These are phyloP conservation scores for Xerocomus minutiporus DNA, from an alignment of 1,284 basidiomycete genomes.

Conservation along the genomic window DNA sequence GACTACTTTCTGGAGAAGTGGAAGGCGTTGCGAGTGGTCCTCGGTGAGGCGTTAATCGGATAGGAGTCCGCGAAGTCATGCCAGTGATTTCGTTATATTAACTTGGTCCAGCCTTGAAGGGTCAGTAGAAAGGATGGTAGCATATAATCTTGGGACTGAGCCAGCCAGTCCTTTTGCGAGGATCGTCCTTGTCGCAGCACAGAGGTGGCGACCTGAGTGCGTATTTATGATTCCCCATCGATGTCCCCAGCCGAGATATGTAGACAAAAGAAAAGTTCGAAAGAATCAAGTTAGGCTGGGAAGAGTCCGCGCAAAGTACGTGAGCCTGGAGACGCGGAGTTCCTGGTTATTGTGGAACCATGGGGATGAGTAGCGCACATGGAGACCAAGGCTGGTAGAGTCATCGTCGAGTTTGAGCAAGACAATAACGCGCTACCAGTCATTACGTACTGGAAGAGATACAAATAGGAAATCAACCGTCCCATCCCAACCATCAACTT, in stretches of 20 bases:
- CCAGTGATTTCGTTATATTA: constrained; percentile 17
- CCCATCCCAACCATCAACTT: no score
- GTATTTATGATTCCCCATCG: constrained; percentile 24
- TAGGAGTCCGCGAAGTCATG: constrained; percentile 31
- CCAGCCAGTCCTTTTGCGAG: constrained; percentile 27
- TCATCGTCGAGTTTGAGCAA: constrained; percentile 13
- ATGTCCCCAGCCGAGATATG: constrained; percentile 1
- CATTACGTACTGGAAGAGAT: not conserved
- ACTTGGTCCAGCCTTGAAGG: constrained; percentile 10
- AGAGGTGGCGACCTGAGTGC: not conserved
- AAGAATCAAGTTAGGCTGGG: constrained; percentile 3
- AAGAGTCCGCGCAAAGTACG: constrained; percentile 13
- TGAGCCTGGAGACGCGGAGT: constrained; percentile 20
- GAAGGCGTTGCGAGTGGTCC: constrained; percentile 31
- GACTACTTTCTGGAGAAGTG: constrained; percentile 19
- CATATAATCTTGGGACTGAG: constrained; percentile 25
- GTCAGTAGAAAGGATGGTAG: constrained; percentile 19
- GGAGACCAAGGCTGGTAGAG: not conserved
- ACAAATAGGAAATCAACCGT: no score
- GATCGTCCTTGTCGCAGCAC: constrained; percentile 10
- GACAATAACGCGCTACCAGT: constrained; percentile 22
- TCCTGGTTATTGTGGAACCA: constrained; percentile 29
- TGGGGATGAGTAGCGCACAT: constrained; percentile 18
- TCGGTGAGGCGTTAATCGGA: constrained; percentile 26
- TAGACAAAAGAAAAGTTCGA: constrained; percentile 23